Evolutionary conservation across 805 yeast species (phyloP), one percentile per base, ranked within the genome.

Genomic region (Tetrapisispora fleetii): DNA sequence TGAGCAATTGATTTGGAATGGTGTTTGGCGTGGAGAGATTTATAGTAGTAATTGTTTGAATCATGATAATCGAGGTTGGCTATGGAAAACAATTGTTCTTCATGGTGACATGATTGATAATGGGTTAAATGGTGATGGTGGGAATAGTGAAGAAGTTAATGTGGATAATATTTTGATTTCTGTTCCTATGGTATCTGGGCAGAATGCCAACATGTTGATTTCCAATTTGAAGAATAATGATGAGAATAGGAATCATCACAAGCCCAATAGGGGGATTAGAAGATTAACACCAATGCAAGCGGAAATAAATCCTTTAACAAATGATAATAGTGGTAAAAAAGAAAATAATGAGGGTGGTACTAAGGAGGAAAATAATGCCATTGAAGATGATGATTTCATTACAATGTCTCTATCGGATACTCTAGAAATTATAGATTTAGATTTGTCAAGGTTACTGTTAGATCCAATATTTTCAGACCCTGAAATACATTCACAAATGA

Each of bases 21-120:
- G 67, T 9, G 52, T 63, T 3, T 63, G 67, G 67, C 50, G 56
- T 7, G 62, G 62, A 9, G 62, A 58, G 33, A 40, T 63, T 13
- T 63, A 63, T 46, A 48, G 37, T 35, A 48, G 43, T 27, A 46
- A 43, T 30, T 51, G 30, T n/a, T 4, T 46, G 2, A 46, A 17
- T 19, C 24, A 48, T n/a, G 37, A 35, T 45, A 54, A 55, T 11
- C 50, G 67, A 44, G 64, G 65, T 16, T 63, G 67, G 67, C 52
- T 63, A 17, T 63, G 67, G 67, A 58, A 54, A 45, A 56, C 61
- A 9, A 42, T 63, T 32, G 53, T 59, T 9, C 45, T 61, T 24
- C 55, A 56, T 39, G 33, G 50, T 13, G 56, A 50, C 39, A 48
- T 49, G n/a, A 51, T 46, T 21, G 52, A 46, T 33, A 19, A 32